These are phyloP conservation scores for Solanum sejunctum DNA, from an alignment of 257 asterid genomes.

Conservation along the genomic window DNA sequence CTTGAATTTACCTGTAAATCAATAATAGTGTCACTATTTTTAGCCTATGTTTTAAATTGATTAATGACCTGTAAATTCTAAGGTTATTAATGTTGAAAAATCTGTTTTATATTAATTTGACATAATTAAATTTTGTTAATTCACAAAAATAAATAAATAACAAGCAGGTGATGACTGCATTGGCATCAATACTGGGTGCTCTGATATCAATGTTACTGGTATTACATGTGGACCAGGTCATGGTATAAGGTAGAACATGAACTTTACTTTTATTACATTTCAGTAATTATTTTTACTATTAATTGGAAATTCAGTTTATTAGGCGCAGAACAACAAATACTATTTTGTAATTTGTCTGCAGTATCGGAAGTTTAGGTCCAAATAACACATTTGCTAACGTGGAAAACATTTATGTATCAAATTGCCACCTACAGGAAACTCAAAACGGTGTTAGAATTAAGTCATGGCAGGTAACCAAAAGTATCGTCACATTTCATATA, in stretches of 20 bases:
- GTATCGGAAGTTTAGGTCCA: constrained; percentile 9
- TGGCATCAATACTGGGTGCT: constrained; percentile 1
- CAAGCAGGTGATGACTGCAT: constrained; percentile 11
- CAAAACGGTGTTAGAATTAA: constrained; percentile 13
- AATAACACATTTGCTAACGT: neutral
- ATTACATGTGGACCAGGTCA: constrained; percentile 15
- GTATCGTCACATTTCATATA: neutral
- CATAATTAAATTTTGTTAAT: neutral
- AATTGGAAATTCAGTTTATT: neutral
- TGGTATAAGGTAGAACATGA: constrained; percentile 11
- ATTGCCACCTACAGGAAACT: neutral
- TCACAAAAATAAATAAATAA: neutral
- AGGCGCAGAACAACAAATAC: neutral
- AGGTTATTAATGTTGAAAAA: neutral
- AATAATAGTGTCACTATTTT: neutral
- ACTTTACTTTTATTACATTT: neutral
- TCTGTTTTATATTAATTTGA: neutral
- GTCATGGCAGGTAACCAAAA: constrained; percentile 11
- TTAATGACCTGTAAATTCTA: neutral
- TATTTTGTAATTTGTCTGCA: neutral
- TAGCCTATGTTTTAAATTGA: neutral
- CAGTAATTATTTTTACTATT: neutral
- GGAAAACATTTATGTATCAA: neutral
- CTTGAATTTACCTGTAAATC: neutral
- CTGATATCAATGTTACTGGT: neutral